Conservation (phyloP, 1,139 yeast genomes). For the Yamadazyma jaroonii region DNA sequence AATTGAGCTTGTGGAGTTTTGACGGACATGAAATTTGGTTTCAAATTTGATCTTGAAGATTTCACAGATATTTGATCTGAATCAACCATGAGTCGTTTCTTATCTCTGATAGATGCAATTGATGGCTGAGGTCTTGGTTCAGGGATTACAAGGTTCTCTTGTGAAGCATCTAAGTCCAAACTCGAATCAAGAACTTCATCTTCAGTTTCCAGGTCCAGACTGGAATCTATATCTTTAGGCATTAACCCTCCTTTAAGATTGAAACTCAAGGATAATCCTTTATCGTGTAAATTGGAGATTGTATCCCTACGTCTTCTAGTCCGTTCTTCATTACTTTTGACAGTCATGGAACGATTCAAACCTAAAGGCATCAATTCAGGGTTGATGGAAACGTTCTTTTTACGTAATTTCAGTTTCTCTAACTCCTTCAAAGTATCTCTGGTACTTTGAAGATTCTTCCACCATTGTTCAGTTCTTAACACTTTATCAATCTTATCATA, state of each 20-base stretch:
- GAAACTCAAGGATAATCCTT: conserved; percentile 65
- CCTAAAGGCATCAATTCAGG: conserved; percentile 21
- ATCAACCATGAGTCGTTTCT: not conserved
- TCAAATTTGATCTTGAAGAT: conserved; percentile 36
- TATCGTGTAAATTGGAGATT: conserved; percentile 59
- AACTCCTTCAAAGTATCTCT: conserved; percentile 43
- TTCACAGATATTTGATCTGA: conserved; percentile 25
- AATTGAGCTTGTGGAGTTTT: conserved; percentile 75
- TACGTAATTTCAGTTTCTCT: conserved; percentile 22
- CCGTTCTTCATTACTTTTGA: not conserved
- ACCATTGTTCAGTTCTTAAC: conserved; percentile 50
- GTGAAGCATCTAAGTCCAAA: not conserved
- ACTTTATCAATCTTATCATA: conserved; percentile 32
- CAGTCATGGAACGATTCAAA: conserved; percentile 13
- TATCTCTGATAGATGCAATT: not conserved
- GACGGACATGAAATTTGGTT: conserved; percentile 76
- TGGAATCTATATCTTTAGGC: conserved; percentile 20
- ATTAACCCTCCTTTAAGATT: conserved; percentile 54
- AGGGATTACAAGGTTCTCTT: not conserved
- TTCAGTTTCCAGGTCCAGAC: conserved; percentile 15
- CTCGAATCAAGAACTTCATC: conserved; percentile 18
- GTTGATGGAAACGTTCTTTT: conserved; percentile 5
- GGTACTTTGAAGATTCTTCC: conserved; percentile 63
- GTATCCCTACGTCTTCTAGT: conserved; percentile 42
- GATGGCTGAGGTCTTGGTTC: not conserved